A percentile compares a stretch with the other conserved stretches of the same genome.
phyloP scores from a whole-genome alignment of 1,284 basidiomycete genomes.

The Porogramme epimiltina region DNA sequence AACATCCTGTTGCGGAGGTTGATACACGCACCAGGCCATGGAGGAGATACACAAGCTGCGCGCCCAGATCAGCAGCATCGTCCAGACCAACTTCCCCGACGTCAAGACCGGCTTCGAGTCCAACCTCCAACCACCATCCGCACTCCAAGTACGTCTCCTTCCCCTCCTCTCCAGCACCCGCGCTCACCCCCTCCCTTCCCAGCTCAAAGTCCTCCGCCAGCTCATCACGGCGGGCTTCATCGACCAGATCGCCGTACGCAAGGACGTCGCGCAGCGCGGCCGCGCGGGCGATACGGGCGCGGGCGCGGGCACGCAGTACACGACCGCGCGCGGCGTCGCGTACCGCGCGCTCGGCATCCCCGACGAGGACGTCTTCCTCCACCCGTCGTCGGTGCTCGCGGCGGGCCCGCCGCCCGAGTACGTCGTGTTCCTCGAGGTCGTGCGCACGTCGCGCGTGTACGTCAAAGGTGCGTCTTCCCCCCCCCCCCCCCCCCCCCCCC shows the following conservation, averaged over 20 bases:
- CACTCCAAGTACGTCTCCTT: conserved; percentile 60
- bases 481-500: not conserved
- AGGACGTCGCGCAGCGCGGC: conserved; percentile 73
- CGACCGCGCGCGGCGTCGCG: conserved; percentile 78
- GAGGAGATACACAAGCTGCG: conserved; percentile 99
- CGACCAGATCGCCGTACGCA: conserved; percentile 93
- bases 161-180: not conserved
- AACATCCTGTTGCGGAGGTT: not conserved
- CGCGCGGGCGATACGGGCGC: too few relatives aligned
- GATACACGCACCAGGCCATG: conserved; percentile 97
- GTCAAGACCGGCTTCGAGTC: conserved; percentile 58
- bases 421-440: conserved; percentile 83
- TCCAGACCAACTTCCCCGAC: conserved; percentile 69
- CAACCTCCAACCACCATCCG: conserved; percentile 71
- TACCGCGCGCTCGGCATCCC: conserved; percentile 84
- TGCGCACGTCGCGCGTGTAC: conserved; percentile 76
- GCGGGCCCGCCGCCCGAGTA: conserved; percentile 82
- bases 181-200: conserved; percentile 3
- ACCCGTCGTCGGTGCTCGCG: conserved; percentile 85
- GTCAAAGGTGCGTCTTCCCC: conserved; percentile 64
- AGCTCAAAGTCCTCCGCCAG: conserved; percentile 93
- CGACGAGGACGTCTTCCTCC: conserved; percentile 90
- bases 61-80: conserved; percentile 85
- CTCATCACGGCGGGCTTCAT: conserved; percentile 90
- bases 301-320: conserved; percentile 64